These are phyloP conservation scores for Psophocarpus tetragonolobus DNA, from an alignment of 306 rosid genomes.

Conservation along the genomic window DNA sequence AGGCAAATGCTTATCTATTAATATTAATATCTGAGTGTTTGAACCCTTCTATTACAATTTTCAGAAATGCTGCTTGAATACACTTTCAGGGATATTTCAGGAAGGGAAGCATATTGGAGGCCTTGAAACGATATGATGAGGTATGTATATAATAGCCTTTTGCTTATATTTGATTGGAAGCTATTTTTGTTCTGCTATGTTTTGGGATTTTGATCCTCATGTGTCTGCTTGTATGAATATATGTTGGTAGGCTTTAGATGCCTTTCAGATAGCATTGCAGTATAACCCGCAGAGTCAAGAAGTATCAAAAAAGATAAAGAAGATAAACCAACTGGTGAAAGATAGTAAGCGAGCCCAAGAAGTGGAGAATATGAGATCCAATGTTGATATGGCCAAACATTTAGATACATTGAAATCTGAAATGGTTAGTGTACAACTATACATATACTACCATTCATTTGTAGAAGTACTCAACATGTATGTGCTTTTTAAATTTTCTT, in stretches of 20 bases:
- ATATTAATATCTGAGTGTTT: slow-evolving; percentile 6
- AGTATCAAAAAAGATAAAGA: slow-evolving; percentile 87
- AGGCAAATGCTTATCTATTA: slow-evolving; percentile 47
- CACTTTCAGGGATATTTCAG: slow-evolving; percentile 86
- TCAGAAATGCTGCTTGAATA: slow-evolving; percentile 35
- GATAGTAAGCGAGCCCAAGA: slow-evolving; percentile 81
- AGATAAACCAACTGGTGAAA: slow-evolving; percentile 61
- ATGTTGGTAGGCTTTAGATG: slow-evolving; percentile 69
- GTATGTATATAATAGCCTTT: slow-evolving; percentile 43
- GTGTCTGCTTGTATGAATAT: slow-evolving; percentile 18
- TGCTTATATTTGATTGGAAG: slow-evolving; percentile 19
- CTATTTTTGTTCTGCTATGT: neutral
- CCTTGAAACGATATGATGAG: slow-evolving; percentile 88
- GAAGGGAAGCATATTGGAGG: slow-evolving; percentile 96
- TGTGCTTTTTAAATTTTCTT: slow-evolving; percentile 20
- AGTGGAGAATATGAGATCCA: slow-evolving; percentile 82
- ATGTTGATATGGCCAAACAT: slow-evolving; percentile 80
- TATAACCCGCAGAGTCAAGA: slow-evolving; percentile 88
- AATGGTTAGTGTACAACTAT: slow-evolving; percentile 65
- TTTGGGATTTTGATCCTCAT: slow-evolving; percentile 38
- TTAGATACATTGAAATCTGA: slow-evolving; percentile 76
- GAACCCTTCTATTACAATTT: slow-evolving; percentile 28
- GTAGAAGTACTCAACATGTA: neutral
- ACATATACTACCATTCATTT: neutral
- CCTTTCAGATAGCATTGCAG: slow-evolving; percentile 76